Evolutionary conservation across 495 filamentous ascomycete genomes (phyloP).

Genomic region (Talaromyces wortmannii): DNA sequence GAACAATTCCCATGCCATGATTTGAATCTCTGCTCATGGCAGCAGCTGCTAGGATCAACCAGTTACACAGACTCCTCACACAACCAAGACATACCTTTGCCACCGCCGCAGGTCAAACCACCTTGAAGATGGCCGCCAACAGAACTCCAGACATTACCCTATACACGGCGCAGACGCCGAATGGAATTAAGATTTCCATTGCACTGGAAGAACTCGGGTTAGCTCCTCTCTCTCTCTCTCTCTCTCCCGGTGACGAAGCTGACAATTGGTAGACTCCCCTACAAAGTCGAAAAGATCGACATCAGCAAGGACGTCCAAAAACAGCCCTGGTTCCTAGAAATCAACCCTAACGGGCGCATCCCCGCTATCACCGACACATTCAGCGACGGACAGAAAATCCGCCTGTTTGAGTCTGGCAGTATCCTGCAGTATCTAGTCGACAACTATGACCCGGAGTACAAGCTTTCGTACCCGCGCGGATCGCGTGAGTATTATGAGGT

Average conservation of each 20-base stretch:
- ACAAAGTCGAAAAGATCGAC: slow-evolving; percentile 60
- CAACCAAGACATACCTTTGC: background rate
- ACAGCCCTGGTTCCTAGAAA: slow-evolving; percentile 79
- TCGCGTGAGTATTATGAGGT: slow-evolving; percentile 71
- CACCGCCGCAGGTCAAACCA: background rate
- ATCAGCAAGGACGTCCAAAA: slow-evolving; percentile 73
- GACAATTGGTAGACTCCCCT: slow-evolving; percentile 37
- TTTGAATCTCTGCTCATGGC: too few species aligned
- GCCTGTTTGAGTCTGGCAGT: slow-evolving; percentile 75
- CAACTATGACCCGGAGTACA: slow-evolving; percentile 75
- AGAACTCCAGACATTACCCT: slow-evolving; percentile 35
- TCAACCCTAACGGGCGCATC: slow-evolving; percentile 94
- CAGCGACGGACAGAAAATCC: slow-evolving; percentile 63
- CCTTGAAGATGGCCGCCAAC: background rate
- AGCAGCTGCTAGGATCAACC: background rate
- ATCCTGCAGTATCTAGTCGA: slow-evolving; percentile 85
- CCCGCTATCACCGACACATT: slow-evolving; percentile 82
- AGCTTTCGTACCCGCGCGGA: slow-evolving; percentile 73
- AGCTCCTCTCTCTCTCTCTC: background rate
- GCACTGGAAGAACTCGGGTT: slow-evolving; percentile 79
- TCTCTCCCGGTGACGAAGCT: background rate
- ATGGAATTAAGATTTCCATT: slow-evolving; percentile 73
- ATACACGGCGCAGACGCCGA: slow-evolving; percentile 46
- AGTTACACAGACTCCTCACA: background rate
- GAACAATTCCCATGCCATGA: too few species aligned